Evolutionary conservation across 2,329 filamentous ascomycete species (phyloP), one percentile per base, ranked within the genome.

Genomic region (Leptographium wingfieldii): DNA sequence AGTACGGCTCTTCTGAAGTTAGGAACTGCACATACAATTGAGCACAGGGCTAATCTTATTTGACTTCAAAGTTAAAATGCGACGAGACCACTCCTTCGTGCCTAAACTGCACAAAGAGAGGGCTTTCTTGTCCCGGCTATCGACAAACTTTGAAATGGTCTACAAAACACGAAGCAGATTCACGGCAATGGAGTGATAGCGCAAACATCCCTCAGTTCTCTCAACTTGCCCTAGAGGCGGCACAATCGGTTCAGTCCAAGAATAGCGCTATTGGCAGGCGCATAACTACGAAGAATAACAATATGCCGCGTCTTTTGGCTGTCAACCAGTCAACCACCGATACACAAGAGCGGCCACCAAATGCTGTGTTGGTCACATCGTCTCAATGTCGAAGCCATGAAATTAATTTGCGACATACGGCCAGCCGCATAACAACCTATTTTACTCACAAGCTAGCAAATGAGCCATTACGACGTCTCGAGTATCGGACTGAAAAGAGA

Each of bases 131-230:
- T 43, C 67, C 67, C 14, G 69, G 69, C 1, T 71, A 70, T 58
- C 64, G 64, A 14, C 66, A 70, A 27, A 69, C 69, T 25, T 68
- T 74, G 53, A 72, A 71, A 46, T 75, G 73, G 73, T 74, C 73
- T 0, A 74, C 73, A 62, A 75, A 75, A 53, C 71, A 75, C 59
- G 73, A 74, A 65, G 29, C 35, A 19, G 57, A 33, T 11, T n/a
- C 27, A 9, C 48, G 12, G 3, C 49, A 29, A 29, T 19, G 38
- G 27, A 29, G 40, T 7, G 3, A 19, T 22, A 22, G 29, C 3
- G 25, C 48, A 12, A 40, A 5, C 16, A 19, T 60, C 25, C 57
- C 62, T 14, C 59, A 61, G 27, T 63, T 64, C 25, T 60, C 59
- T 1, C 43, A 62, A 46, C 43, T 63, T 29, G 62, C 54, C 0